Evolutionary conservation across 106 monocot genomes (phyloP).

Genomic region (Dioscorea alata): DNA sequence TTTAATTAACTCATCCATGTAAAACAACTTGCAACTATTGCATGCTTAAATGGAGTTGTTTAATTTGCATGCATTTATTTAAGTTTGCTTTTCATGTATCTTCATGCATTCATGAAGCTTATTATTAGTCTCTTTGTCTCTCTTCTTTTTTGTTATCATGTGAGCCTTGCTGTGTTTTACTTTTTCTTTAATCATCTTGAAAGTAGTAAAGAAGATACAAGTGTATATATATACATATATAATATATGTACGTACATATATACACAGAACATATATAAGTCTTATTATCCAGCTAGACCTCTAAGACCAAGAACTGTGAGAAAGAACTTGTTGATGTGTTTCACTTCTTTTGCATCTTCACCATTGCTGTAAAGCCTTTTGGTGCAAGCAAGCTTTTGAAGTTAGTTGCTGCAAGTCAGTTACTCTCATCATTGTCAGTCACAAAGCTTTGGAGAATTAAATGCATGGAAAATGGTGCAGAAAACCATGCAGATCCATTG

Average conservation of each 20-base stretch:
- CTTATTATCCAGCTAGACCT: too few species aligned
- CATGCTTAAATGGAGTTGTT: not conserved
- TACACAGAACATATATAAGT: too few species aligned
- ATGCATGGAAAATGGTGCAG: conserved; percentile 1
- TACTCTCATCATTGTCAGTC: conserved; percentile 30
- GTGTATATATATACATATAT: too few species aligned
- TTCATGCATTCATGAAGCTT: not conserved
- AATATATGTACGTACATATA: too few species aligned
- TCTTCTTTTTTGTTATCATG: not conserved
- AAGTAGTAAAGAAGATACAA: too few species aligned
- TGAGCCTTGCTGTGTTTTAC: too few species aligned
- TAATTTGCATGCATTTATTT: not conserved
- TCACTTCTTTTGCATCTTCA: not conserved
- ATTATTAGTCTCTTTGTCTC: not conserved
- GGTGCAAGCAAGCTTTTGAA: conserved; percentile 11
- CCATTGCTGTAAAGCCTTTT: conserved; percentile 9
- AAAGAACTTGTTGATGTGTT: too few species aligned
- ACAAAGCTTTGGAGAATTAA: conserved; percentile 8
- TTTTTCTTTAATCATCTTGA: too few species aligned
- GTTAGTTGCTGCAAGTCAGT: conserved; percentile 18
- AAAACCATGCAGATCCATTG: conserved; percentile 7
- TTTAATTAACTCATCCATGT: not conserved
- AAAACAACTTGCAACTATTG: not conserved
- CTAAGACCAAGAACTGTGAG: too few species aligned
- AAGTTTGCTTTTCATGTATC: not conserved